Conservation (phyloP, 2,329 filamentous ascomycete genomes). For the Penicillium sclerotigenum region DNA sequence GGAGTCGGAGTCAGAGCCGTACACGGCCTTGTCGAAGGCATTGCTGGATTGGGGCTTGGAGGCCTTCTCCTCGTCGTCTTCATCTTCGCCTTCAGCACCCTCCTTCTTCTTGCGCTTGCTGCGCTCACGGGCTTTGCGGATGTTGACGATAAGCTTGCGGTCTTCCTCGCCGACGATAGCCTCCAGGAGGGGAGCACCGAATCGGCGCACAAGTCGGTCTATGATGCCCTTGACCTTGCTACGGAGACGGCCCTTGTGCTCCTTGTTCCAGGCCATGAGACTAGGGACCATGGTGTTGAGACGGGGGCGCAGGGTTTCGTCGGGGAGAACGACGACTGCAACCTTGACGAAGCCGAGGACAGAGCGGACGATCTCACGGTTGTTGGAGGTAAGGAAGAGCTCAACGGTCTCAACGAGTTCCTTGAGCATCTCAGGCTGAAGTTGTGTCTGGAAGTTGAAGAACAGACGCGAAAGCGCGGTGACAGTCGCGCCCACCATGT, state of each 20-base stretch:
- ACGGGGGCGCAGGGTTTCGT: slow-evolving; percentile 72
- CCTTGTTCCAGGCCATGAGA: slow-evolving; percentile 92
- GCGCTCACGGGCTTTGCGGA: slow-evolving; percentile 90
- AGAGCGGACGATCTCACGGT: slow-evolving; percentile 91
- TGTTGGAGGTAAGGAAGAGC: slow-evolving; percentile 92
- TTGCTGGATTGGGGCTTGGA: slow-evolving; percentile 68
- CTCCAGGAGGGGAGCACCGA: slow-evolving; percentile 78
- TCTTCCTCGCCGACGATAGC: slow-evolving; percentile 79
- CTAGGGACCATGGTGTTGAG: slow-evolving; percentile 78
- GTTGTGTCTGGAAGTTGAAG: slow-evolving; percentile 76
- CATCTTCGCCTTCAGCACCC: slow-evolving; percentile 57
- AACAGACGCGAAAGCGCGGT: slow-evolving; percentile 90
- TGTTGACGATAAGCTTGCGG: slow-evolving; percentile 86
- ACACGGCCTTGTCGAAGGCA: slow-evolving; percentile 94
- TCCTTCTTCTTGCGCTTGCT: slow-evolving; percentile 84
- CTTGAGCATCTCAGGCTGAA: slow-evolving; percentile 67
- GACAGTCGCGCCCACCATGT: slow-evolving; percentile 97
- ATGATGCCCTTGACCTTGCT: slow-evolving; percentile 98
- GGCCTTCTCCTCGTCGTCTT: slow-evolving; percentile 47
- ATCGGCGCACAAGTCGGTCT: slow-evolving; percentile 87
- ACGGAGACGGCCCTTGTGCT: slow-evolving; percentile 96
- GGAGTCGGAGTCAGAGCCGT: slow-evolving; percentile 64
- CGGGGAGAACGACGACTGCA: slow-evolving; percentile 79
- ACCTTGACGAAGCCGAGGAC: slow-evolving; percentile 97
- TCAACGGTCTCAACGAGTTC: slow-evolving; percentile 94